phyloP scores from a whole-genome alignment of 108 stramenopile species.

The Fistulifera pelliculosa region DNA sequence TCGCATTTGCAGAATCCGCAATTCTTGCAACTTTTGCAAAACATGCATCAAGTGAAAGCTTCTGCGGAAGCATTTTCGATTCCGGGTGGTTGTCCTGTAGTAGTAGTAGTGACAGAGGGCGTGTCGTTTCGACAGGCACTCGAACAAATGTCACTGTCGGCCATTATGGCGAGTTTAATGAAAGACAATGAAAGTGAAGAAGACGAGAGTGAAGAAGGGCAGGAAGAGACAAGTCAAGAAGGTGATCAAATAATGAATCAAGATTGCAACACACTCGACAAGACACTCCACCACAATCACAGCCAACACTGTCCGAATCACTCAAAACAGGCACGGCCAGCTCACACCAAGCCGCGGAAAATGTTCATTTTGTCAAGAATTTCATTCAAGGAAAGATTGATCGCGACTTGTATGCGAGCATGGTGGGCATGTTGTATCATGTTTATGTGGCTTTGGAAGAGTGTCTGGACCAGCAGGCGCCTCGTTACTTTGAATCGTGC shows the following conservation, averaged over 20 bases:
- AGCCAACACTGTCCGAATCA: constrained; percentile 37
- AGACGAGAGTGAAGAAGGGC: constrained; percentile 7
- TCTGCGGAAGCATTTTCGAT: not conserved
- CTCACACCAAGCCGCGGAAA: constrained; percentile 80
- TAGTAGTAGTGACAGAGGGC: constrained; percentile 13
- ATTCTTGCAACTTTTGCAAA: constrained; percentile 30
- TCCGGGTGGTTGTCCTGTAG: constrained; percentile 37
- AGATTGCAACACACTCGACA: not conserved
- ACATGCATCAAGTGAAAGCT: constrained; percentile 15
- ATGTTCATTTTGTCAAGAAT: constrained; percentile 82
- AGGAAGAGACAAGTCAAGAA: not conserved
- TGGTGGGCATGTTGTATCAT: constrained; percentile 56
- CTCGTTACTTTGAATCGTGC: constrained; percentile 39
- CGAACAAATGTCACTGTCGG: constrained; percentile 52
- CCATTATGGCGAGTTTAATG: constrained; percentile 57
- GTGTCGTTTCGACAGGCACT: constrained; percentile 32
- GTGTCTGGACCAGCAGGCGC: constrained; percentile 51
- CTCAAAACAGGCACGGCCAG: constrained; percentile 75
- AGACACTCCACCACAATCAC: not conserved
- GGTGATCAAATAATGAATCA: constrained; percentile 2
- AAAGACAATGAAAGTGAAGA: constrained; percentile 15
- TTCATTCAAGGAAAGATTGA: constrained; percentile 78
- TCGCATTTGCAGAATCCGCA: constrained; percentile 40
- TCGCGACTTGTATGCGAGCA: constrained; percentile 46
- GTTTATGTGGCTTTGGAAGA: constrained; percentile 66